Evolutionary conservation across 208 protist species (phyloP).

Genomic region (Acanthamoeba castellanii): DNA sequence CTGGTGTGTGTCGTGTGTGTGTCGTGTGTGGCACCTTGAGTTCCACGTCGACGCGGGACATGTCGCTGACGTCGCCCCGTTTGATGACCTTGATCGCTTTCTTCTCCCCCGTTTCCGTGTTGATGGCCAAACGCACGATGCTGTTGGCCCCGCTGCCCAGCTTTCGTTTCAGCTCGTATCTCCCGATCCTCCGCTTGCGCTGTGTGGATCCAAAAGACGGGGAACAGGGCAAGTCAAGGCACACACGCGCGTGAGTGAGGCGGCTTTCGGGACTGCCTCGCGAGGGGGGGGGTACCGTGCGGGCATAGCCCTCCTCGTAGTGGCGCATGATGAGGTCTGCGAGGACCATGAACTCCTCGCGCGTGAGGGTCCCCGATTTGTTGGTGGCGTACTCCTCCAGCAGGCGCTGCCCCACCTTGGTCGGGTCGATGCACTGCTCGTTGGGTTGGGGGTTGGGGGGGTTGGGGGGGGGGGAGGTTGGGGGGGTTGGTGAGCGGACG

Average conservation of each 20-base stretch:
- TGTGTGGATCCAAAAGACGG: background rate
- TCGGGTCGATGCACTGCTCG: constrained; percentile 14
- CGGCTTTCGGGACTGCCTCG: background rate
- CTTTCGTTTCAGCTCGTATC: constrained; percentile 58
- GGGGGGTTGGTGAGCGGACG: no score
- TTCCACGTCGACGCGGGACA: constrained; percentile 78
- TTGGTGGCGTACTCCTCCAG: constrained; percentile 59
- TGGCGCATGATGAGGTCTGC: constrained; percentile 59
- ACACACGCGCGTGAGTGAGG: background rate
- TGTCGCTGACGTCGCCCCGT: constrained; percentile 74
- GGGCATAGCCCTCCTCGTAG: constrained; percentile 49
- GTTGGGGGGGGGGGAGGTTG: no score
- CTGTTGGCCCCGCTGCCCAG: constrained; percentile 26
- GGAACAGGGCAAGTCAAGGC: no score
- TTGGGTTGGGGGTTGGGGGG: no score
- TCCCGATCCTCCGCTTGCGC: constrained; percentile 46
- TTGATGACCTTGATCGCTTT: constrained; percentile 61
- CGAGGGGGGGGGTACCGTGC: background rate
- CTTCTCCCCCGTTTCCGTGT: constrained; percentile 42
- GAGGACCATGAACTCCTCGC: constrained; percentile 64
- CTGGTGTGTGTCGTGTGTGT: background rate
- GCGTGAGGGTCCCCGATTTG: constrained; percentile 37
- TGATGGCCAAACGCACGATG: constrained; percentile 54
- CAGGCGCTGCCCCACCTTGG: constrained; percentile 40
- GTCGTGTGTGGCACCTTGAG: constrained; percentile 62